Evolutionary conservation across 225 moss, liverwort and hornwort species (phyloP), one percentile per base, ranked within the genome.

Genomic region (Thuidium tamariscinum): DNA sequence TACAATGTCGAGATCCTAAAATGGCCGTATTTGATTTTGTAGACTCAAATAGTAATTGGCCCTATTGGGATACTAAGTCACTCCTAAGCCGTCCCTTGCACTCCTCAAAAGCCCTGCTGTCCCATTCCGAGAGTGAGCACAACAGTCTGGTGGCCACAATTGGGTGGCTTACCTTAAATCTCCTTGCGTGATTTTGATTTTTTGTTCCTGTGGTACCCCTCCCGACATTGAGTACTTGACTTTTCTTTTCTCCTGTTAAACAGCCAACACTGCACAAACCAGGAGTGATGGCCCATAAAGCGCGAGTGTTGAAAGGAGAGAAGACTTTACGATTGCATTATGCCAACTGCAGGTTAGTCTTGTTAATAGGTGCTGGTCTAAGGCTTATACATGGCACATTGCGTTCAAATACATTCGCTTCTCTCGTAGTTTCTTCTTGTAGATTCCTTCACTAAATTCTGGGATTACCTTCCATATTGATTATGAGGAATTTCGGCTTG

Each of bases 211-310:
- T 73, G 54, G 82, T 74, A 46, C 10, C 32, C n/a, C 51, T 73
- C 46, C n/a, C 41, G 39, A 76, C 60, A 59, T 67, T 63, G 64
- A 71, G 51, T 69, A 34, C 15, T 57, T 73, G 57, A 86, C 29
- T 79, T 74, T 60, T 37, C 64, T 82, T 81, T 74, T 75, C 32
- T 91, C 46, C 44, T 83, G 41, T 75, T 87, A 41, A 81, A 86
- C 90, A 99, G 98, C 98, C 98, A 62, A 99, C 98, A 78, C 93
- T 99, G 81, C 98, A 99, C 85, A 99, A 99, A 89, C 98, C 98
- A 70, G 98, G 98, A 87, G 96, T 99, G 41, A 99, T 99, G 98
- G 98, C 93, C 61, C 98, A 99, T 84, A 95, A 89, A 89, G 98
- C 98, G 44, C 97, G 98, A 89, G 96, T 99, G 87, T 91, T 99